Evolutionary conservation across 2,329 filamentous ascomycete species (phyloP), one percentile per base, ranked within the genome.

Genomic region (Capronia americana): DNA sequence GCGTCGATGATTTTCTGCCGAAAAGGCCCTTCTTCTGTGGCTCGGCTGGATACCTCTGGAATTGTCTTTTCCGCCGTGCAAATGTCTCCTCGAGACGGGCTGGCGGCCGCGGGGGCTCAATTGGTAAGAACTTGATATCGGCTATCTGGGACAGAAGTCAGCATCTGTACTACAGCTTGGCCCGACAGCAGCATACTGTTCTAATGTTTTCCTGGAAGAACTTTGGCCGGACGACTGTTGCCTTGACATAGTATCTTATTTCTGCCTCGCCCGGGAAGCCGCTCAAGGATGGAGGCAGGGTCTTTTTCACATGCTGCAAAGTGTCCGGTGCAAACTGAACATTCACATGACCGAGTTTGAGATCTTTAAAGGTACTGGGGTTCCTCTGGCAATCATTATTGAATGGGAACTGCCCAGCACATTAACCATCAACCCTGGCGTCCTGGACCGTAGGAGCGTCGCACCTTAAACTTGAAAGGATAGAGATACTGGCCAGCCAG

Each of bases 181-280:
- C 6, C 20, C 28, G 26, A 26, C 20, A 41, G 34, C 17, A 54
- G 46, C 76, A 63, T 77, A 81, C 79, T 59, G 76, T 75, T 72
- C 93, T 85, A 77, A 92, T 91, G 74, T 97, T 97, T 79, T 97
- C 93, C 75, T 94, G 94, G 79, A 96, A 92, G 66, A 97, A 85
- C 14, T 91, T 89, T 0, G 93, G 92, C n/a, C 93, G 85, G 74
- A 93, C 92, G 5, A 98, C 88, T 0, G 95, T 98, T n/a, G 91
- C 92, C 77, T 99, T 99, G 75, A 98, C 85, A 76, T 92, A 99
- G 79, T 99, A 99, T 72, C 89, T 87, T 67, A 98, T 93, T 78
- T 97, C 93, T 24, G 93, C 94, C 77, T 93, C 88, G 34, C 90
- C 90, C 0, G 92, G 92, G 71, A 95, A 93, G 2, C 92, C 92